Conservation (phyloP, 805 yeast species). For the Kuraishia borneana region DNA sequence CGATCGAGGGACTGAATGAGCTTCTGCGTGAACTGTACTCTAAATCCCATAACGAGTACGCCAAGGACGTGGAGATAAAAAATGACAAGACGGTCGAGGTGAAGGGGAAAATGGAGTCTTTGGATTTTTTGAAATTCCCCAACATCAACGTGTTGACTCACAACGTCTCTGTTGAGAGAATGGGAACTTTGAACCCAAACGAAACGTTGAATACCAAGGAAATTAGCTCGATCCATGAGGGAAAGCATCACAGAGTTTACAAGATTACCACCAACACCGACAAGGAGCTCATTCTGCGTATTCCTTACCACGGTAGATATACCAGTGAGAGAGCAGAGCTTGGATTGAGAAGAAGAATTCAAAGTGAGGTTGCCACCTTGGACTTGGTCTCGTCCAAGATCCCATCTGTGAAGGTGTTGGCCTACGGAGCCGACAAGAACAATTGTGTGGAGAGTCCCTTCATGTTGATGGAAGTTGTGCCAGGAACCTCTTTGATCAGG, state of each 20-base stretch:
- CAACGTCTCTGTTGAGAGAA: conserved; percentile 27
- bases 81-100: background rate
- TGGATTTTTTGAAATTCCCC: conserved; percentile 2
- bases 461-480: conserved; percentile 68
- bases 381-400: conserved; percentile 65
- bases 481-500: conserved; percentile 78
- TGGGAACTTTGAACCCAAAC: conserved; percentile 32
- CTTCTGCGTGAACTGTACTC: conserved; percentile 33
- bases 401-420: conserved; percentile 62
- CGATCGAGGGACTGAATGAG: conserved; percentile 62
- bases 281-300: conserved; percentile 60
- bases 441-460: conserved; percentile 68
- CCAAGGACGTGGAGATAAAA: conserved; percentile 9
- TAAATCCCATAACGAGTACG: conserved; percentile 17
- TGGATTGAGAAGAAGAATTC: conserved; percentile 54
- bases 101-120: background rate
- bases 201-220: conserved; percentile 48
- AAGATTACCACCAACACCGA: conserved; percentile 53
- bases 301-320: conserved; percentile 52
- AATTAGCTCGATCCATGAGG: conserved; percentile 82
- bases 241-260: conserved; percentile 86
- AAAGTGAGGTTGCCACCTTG: conserved; percentile 88
- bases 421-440: conserved; percentile 48
- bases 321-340: conserved; percentile 34
- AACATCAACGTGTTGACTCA: conserved; percentile 24